These are phyloP conservation scores for Sphaerosporella brunnea DNA, from an alignment of 495 filamentous ascomycete genomes.

Conservation along the genomic window DNA sequence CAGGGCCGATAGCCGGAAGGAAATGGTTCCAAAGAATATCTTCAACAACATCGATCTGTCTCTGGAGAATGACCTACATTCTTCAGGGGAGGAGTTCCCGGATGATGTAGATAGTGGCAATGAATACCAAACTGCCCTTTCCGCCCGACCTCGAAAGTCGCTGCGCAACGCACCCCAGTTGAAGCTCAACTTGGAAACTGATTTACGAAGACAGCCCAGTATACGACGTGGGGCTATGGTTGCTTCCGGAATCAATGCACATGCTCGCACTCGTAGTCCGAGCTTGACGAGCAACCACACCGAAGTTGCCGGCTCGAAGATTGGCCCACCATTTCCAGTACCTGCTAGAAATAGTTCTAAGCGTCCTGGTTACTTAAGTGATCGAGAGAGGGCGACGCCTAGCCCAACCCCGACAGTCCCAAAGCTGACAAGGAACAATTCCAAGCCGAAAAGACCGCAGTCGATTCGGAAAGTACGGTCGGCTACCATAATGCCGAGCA, in stretches of 20 bases:
- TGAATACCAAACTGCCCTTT: conserved; percentile 45
- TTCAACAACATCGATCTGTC: conserved; percentile 21
- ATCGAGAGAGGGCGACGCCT: conserved; percentile 37
- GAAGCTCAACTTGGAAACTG: conserved; percentile 9
- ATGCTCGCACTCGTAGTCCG: conserved; percentile 54
- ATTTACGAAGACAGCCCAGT: conserved; percentile 31
- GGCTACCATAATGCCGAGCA: conserved; percentile 45
- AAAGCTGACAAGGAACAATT: conserved; percentile 13
- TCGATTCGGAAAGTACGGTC: conserved; percentile 68
- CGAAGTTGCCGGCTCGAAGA: conserved; percentile 28
- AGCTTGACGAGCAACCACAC: conserved; percentile 46
- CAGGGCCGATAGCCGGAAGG: conserved; percentile 20
- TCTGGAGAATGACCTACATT: conserved; percentile 15
- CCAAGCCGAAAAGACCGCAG: conserved; percentile 15
- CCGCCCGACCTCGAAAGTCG: conserved; percentile 30
- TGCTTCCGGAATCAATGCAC: conserved; percentile 54
- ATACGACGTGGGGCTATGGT: conserved; percentile 54
- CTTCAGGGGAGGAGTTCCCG: conserved; percentile 23
- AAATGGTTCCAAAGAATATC: conserved; percentile 13
- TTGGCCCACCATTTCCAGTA: conserved; percentile 69
- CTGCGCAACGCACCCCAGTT: conserved; percentile 12
- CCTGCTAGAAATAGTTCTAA: conserved; percentile 77
- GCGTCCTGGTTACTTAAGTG: conserved; percentile 47
- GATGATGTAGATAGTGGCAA: conserved; percentile 46
- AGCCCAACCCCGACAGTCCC: conserved; percentile 46